Percentiles rank a stretch among this genome's conserved stretches.
Evolutionary conservation across 768 basidiomycete species (phyloP).

Genomic region (Phallus indusiatus): DNA sequence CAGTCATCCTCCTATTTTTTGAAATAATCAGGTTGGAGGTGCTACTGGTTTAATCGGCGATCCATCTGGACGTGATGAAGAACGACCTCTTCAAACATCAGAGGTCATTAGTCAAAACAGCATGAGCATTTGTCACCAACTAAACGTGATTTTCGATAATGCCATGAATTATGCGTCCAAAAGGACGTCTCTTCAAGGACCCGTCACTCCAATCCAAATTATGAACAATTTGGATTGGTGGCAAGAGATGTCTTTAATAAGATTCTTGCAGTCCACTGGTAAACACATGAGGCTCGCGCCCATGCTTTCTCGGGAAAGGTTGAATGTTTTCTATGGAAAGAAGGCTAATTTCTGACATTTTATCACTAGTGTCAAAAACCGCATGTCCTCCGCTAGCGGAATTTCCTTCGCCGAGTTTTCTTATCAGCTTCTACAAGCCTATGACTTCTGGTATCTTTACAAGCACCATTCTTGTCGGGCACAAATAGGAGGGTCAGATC

Average conservation of each 20-base stretch:
- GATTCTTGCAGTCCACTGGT: slow-evolving; percentile 79
- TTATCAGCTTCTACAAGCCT: slow-evolving; percentile 94
- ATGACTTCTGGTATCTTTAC: slow-evolving; percentile 82
- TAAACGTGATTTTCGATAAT: slow-evolving; percentile 63
- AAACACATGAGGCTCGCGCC: slow-evolving; percentile 72
- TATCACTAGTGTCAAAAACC: slow-evolving; percentile 60
- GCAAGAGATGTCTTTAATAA: slow-evolving; percentile 57
- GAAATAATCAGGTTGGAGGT: slow-evolving; percentile 70
- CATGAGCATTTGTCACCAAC: slow-evolving; percentile 45
- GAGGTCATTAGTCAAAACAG: slow-evolving; percentile 60
- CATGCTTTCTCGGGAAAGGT: slow-evolving; percentile 92
- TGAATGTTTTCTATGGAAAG: slow-evolving; percentile 12
- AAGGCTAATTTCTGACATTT: not conserved
- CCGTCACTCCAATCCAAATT: slow-evolving; percentile 27
- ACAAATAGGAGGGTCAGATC: slow-evolving; percentile 94
- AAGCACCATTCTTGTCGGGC: slow-evolving; percentile 59
- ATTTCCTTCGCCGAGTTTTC: slow-evolving; percentile 99
- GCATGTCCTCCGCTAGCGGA: slow-evolving; percentile 70
- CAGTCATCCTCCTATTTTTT: not conserved
- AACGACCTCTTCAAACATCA: slow-evolving; percentile 60
- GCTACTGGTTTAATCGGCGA: slow-evolving; percentile 97
- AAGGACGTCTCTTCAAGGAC: slow-evolving; percentile 12
- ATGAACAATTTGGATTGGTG: slow-evolving; percentile 77
- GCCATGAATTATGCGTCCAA: slow-evolving; percentile 53
- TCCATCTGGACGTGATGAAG: slow-evolving; percentile 80